A percentile compares a stretch with the other conserved stretches of the same genome.
phyloP scores from a whole-genome alignment of 106 monocot genomes.

The Amphibolis antarctica region DNA sequence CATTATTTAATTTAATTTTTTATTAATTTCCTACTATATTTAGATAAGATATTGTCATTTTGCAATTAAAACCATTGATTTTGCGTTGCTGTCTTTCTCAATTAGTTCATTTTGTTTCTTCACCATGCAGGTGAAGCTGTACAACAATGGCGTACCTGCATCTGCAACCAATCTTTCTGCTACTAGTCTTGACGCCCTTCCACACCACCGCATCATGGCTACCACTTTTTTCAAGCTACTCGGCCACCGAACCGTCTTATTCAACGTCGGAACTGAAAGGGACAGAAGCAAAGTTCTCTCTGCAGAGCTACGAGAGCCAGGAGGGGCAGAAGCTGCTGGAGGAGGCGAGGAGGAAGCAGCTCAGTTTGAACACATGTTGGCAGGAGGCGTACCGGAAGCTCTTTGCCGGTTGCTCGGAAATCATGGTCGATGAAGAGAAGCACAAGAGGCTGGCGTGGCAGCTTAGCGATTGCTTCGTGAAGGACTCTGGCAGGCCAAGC shows the following conservation, averaged over 20 bases:
- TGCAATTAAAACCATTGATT: too few relatives aligned
- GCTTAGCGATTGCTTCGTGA: slow-evolving; percentile 61
- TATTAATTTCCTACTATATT: too few relatives aligned
- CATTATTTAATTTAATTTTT: too few relatives aligned
- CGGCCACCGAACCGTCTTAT: background rate
- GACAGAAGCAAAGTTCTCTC: slow-evolving; percentile 26
- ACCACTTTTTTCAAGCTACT: background rate
- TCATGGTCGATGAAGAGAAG: slow-evolving; percentile 53
- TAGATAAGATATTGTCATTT: too few relatives aligned
- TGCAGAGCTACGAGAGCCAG: slow-evolving; percentile 15
- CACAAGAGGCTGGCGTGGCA: slow-evolving; percentile 63
- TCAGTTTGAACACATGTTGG: slow-evolving; percentile 51
- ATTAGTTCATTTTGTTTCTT: too few relatives aligned
- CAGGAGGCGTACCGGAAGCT: slow-evolving; percentile 57
- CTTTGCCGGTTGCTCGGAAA: slow-evolving; percentile 56
- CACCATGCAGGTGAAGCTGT: too few relatives aligned
- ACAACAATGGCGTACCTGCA: too few relatives aligned
- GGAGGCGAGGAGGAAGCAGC: slow-evolving; percentile 38
- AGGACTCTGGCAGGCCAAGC: slow-evolving; percentile 42
- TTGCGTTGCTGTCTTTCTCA: too few relatives aligned
- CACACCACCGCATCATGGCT: background rate
- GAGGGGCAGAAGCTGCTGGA: slow-evolving; percentile 36
- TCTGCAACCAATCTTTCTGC: background rate
- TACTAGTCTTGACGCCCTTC: background rate
- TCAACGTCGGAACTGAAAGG: background rate